Conservation (phyloP, 2,329 filamentous ascomycete genomes). For the Akanthomyces uredinophilus region DNA sequence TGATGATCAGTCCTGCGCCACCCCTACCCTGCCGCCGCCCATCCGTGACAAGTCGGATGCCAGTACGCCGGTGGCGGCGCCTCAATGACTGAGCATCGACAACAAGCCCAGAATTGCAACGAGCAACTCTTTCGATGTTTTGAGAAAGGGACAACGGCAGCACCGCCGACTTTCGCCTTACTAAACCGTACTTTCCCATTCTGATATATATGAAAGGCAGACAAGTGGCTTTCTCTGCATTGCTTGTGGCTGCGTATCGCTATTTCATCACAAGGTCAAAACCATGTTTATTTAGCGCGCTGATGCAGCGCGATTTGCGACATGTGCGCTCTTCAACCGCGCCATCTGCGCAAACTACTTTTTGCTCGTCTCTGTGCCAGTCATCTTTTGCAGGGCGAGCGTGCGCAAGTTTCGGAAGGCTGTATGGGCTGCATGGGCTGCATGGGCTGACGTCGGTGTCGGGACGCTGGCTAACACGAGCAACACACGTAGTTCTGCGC, state of each 20-base stretch:
- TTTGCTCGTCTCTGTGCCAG: slow-evolving; percentile 47
- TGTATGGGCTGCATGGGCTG: no score
- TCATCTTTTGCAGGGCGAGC: slow-evolving; percentile 45
- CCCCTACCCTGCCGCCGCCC: not conserved
- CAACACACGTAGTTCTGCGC: no score
- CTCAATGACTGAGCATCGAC: not conserved
- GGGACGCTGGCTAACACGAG: slow-evolving; percentile 38
- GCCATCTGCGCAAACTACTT: slow-evolving; percentile 60
- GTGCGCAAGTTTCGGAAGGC: slow-evolving; percentile 58
- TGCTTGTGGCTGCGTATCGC: no score
- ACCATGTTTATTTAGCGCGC: no score
- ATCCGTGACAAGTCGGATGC: slow-evolving; percentile 1
- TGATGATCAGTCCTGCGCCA: not conserved
- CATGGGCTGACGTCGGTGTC: slow-evolving; percentile 58
- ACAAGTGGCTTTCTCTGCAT: no score
- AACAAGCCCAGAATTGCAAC: not conserved
- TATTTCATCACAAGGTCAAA: no score
- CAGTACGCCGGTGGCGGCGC: not conserved
- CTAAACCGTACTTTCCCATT: no score
- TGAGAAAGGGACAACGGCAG: slow-evolving; percentile 37
- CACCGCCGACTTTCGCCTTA: slow-evolving; percentile 40
- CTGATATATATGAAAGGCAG: slow-evolving; percentile 42
- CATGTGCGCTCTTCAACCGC: slow-evolving; percentile 38
- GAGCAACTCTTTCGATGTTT: slow-evolving; percentile 36
- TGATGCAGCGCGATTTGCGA: slow-evolving; percentile 35